Conservation (phyloP, 2,329 filamentous ascomycete genomes). For the Blumeria hordei region DNA sequence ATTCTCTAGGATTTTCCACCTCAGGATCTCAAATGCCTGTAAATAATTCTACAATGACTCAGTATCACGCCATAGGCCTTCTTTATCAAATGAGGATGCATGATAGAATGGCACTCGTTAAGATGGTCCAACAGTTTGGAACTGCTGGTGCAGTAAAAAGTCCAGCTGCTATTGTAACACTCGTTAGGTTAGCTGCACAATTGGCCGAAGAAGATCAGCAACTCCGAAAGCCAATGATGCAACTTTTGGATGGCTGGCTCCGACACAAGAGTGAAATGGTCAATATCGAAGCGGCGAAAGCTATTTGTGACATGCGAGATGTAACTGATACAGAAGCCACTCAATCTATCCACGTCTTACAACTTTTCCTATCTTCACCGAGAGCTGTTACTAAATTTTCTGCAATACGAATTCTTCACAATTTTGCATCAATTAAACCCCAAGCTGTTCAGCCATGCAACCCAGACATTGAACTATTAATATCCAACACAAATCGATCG, state of each 20-base stretch:
- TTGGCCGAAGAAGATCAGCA: slow-evolving; percentile 80
- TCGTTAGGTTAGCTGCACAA: slow-evolving; percentile 80
- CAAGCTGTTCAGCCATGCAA: slow-evolving; percentile 83
- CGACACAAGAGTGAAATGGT: slow-evolving; percentile 99
- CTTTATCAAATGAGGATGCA: slow-evolving; percentile 95
- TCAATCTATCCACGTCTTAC: slow-evolving; percentile 82
- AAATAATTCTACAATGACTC: slow-evolving; percentile 89
- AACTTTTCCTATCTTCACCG: slow-evolving; percentile 89
- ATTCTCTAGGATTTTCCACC: slow-evolving; percentile 76
- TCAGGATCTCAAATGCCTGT: slow-evolving; percentile 51
- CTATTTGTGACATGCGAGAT: slow-evolving; percentile 84
- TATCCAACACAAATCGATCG: slow-evolving; percentile 89
- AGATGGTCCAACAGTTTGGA: slow-evolving; percentile 99
- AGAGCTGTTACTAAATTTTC: slow-evolving; percentile 94
- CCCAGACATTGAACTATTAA: slow-evolving; percentile 87
- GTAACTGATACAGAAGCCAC: slow-evolving; percentile 77
- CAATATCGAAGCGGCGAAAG: slow-evolving; percentile 96
- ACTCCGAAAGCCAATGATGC: slow-evolving; percentile 87
- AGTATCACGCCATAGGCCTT: slow-evolving; percentile 94
- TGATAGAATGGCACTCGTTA: slow-evolving; percentile 93
- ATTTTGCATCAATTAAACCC: slow-evolving; percentile 91
- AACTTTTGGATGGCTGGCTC: slow-evolving; percentile 85
- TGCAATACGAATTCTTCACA: slow-evolving; percentile 85
- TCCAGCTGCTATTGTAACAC: slow-evolving; percentile 73
- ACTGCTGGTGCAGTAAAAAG: slow-evolving; percentile 82